Base-by-base conservation (phyloP, 2,329 filamentous ascomycete species). In the Arthroderma uncinatum region DNA sequence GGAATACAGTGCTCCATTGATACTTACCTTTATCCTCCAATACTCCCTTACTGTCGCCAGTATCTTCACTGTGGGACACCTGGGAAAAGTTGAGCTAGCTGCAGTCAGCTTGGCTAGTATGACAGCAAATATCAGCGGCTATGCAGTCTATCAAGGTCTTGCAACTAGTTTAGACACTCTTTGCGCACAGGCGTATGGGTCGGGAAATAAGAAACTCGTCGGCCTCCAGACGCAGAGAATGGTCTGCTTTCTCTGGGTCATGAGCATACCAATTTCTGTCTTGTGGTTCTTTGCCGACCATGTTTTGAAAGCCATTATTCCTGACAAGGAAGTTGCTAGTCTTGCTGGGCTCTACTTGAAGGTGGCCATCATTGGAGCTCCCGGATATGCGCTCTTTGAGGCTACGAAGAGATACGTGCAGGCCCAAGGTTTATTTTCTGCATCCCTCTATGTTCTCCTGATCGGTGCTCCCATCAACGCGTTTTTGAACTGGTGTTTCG, bases 121-220 rank as follows among this genome's bases (percentile, higher is more conserved):
- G 87, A 88, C 86, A 1, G 85, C 85, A 28, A 89, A 83, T 62
- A 91, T 93, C 63, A 87, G 82, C 12, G 88, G 86, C 58, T 85
- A 87, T 65, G 86, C 85, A 0, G 82, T 88, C 14, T 86, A 88
- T 67, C 86, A 90, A 67, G 87, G 90, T n/a, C 78, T 97, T 12
- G 86, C 90, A 0, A 97, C 92, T 3, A 89, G 86, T 62, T 77
- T 97, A 37, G 92, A 97, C 71, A 97, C 92, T 0, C 82, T 97
- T 1, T 96, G 92, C 70, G 83, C 92, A 0, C 92, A 97, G 71
- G 92, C 93, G 0, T 97, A 94, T 68, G 92, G 93, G 1, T 94
- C 88, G 0, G 92, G 92, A 0, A 87, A 86, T 68, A 94, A 87
- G 68, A 87, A 91, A 63, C 81, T 97, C 4, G 92, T 97, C 58